These are phyloP conservation scores for Kodamaea restingae DNA, from an alignment of 805 yeast species.

Conservation along the genomic window DNA sequence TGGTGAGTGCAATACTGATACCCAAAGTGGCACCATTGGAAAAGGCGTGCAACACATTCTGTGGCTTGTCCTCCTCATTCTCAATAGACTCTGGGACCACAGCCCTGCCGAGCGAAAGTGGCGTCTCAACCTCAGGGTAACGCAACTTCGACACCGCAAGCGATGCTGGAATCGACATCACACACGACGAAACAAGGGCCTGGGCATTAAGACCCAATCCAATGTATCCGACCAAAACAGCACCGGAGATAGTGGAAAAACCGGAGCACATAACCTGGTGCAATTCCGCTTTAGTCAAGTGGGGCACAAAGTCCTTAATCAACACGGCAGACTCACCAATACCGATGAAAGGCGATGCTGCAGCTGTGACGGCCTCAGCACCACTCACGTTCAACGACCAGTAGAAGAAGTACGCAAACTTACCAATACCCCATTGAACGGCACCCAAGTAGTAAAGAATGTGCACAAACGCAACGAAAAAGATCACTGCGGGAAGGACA, in stretches of 20 bases:
- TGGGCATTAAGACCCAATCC: slow-evolving; percentile 61
- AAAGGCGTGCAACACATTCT: slow-evolving; percentile 55
- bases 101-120: slow-evolving; percentile 47
- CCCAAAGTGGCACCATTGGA: slow-evolving; percentile 58
- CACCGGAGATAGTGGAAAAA: slow-evolving; percentile 61
- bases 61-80: slow-evolving; percentile 31
- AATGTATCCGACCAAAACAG: slow-evolving; percentile 59
- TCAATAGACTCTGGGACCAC: slow-evolving; percentile 41
- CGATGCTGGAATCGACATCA: slow-evolving; percentile 65
- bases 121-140: slow-evolving; percentile 54
- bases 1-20: slow-evolving; percentile 51
- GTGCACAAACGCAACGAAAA: slow-evolving; percentile 61
- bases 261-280: slow-evolving; percentile 63
- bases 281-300: slow-evolving; percentile 55
- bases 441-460: slow-evolving; percentile 57
- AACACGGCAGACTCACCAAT: slow-evolving; percentile 63
- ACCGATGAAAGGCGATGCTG: slow-evolving; percentile 65
- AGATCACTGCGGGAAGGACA: slow-evolving; percentile 59
- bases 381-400: slow-evolving; percentile 59
- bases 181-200: slow-evolving; percentile 62
- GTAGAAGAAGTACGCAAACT: slow-evolving; percentile 55
- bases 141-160: slow-evolving; percentile 58
- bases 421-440: slow-evolving; percentile 56
- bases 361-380: slow-evolving; percentile 63
- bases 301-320: slow-evolving; percentile 56